Evolutionary conservation across 352 stramenopile genomes (phyloP).

Genomic region (Elongisporangium prolatum): DNA sequence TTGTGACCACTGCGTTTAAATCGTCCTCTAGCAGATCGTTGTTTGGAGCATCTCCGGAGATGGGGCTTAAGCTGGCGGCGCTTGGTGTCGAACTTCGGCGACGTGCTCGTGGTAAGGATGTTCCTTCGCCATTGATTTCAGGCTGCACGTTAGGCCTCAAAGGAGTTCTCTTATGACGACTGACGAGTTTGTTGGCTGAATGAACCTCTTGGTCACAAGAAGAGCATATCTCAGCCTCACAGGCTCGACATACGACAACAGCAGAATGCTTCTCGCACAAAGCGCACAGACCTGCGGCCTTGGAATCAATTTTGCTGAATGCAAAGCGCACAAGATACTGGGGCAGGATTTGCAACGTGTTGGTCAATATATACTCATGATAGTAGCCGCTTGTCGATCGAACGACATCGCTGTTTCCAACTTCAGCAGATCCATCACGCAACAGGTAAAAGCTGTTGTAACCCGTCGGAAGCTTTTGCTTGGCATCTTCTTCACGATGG

Average conservation of each 20-base stretch:
- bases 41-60: conserved; percentile 5
- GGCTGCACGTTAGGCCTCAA: conserved; percentile 7
- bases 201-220: conserved; percentile 68
- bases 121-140: conserved; percentile 11
- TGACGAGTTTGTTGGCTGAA: conserved; percentile 77
- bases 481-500: conserved; percentile 36
- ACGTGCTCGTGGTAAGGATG: conserved; percentile 16
- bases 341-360: conserved; percentile 57
- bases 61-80: conserved; percentile 5
- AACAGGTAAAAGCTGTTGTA: conserved; percentile 75
- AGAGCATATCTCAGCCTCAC: conserved; percentile 61
- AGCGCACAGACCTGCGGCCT: conserved; percentile 29
- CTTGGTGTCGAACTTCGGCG: conserved; percentile 33
- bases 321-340: conserved; percentile 69
- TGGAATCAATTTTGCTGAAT: conserved; percentile 26
- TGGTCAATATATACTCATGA: conserved; percentile 74
- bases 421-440: conserved; percentile 3
- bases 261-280: conserved; percentile 60
- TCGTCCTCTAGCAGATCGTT: conserved; percentile 16
- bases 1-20: conserved; percentile 27
- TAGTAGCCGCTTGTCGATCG: conserved; percentile 22
- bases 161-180: conserved; percentile 53
- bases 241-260: conserved; percentile 48
- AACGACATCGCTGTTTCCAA: background rate
- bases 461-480: conserved; percentile 33